Evolutionary conservation across 139 green algal genomes (phyloP).

Genomic region (Chlamydomonas sp.): DNA sequence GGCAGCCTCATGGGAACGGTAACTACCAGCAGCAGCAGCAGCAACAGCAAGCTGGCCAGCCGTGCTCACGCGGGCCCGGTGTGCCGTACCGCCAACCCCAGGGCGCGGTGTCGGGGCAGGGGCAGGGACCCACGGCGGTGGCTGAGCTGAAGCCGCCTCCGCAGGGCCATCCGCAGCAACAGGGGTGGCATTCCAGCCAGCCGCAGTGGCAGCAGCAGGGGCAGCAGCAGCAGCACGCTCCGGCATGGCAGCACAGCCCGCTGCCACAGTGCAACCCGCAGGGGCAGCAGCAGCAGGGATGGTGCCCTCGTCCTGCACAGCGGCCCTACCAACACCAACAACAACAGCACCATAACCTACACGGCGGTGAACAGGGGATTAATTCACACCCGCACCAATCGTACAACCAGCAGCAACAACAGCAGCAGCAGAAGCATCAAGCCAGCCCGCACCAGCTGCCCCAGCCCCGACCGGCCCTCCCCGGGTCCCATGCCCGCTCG

Average conservation of each 20-base stretch:
- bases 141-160: not conserved
- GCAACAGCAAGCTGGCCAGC: too few relatives aligned
- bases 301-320: not conserved
- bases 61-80: too few relatives aligned
- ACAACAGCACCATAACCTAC: not conserved
- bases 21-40: too few relatives aligned
- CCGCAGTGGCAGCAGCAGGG: not conserved
- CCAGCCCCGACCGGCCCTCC: not conserved
- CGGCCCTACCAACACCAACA: not conserved
- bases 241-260: not conserved
- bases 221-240: not conserved
- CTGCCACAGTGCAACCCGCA: constrained; percentile 13
- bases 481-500: not conserved
- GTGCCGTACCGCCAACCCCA: too few relatives aligned
- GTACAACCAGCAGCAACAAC: not conserved
- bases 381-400: too few relatives aligned
- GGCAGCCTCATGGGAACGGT: too few relatives aligned
- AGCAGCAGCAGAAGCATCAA: not conserved
- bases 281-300: constrained; percentile 22
- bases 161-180: not conserved
- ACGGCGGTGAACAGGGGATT: too few relatives aligned
- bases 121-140: not conserved
- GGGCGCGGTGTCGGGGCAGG: not conserved
- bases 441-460: not conserved
- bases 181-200: not conserved